phyloP scores from a whole-genome alignment of 768 basidiomycete genomes.

The Pholiota microspora region DNA sequence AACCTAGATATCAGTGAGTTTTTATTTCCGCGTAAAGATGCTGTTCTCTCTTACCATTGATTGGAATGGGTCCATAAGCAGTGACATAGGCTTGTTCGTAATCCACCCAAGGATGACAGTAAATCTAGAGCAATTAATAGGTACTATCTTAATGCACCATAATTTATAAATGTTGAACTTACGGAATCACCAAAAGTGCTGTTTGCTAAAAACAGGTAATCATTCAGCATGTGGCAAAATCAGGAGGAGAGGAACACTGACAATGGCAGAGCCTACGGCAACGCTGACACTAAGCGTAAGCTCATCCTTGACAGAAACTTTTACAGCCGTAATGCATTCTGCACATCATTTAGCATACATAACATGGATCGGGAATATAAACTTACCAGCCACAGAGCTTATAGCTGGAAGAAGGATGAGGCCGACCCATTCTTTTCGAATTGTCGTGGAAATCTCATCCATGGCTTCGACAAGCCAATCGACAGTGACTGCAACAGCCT shows the following conservation, averaged over 20 bases:
- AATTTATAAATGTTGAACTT: conserved; percentile 1
- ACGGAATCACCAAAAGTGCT: conserved; percentile 76
- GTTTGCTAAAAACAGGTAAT: conserved; percentile 50
- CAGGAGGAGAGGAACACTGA: conserved; percentile 28
- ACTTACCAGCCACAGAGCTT: conserved; percentile 69
- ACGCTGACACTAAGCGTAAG: conserved; percentile 82
- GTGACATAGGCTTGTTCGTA: conserved; percentile 72
- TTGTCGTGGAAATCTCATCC: conserved; percentile 65
- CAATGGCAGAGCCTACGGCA: conserved; percentile 77
- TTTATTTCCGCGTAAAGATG: conserved; percentile 7
- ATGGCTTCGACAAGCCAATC: conserved; percentile 81
- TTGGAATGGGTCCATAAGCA: conserved; percentile 88
- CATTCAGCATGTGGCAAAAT: background rate
- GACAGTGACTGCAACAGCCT: conserved; percentile 58
- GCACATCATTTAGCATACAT: background rate
- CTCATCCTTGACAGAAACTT: conserved; percentile 84
- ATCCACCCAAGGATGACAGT: conserved; percentile 82
- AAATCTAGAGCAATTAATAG: conserved; percentile 37
- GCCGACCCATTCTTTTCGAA: conserved; percentile 88
- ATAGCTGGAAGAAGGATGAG: conserved; percentile 87
- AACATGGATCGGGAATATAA: background rate
- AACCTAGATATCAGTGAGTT: conserved; percentile 24
- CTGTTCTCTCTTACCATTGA: conserved; percentile 41
- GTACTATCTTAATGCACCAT: background rate
- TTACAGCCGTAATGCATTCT: conserved; percentile 90